A percentile compares a stretch with the other conserved stretches of the same genome.
Evolutionary conservation across 768 basidiomycete genomes (phyloP).

Genomic region (Auricularia heimuer): DNA sequence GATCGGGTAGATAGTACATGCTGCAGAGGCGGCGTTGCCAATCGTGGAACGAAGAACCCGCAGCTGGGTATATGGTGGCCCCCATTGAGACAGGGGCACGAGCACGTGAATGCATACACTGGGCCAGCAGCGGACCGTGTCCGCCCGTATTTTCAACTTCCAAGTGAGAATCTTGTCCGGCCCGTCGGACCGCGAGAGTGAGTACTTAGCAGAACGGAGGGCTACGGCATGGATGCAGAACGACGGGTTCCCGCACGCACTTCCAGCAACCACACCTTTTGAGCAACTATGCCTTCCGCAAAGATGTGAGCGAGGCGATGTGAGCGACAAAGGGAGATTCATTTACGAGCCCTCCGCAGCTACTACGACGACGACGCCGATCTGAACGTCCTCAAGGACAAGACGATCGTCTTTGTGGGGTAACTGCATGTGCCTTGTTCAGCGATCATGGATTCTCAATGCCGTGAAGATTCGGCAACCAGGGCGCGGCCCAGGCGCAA

Average conservation of each 20-base stretch:
- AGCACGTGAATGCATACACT: no score
- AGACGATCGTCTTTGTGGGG: constrained; percentile 54
- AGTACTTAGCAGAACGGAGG: no score
- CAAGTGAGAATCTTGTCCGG: neutral
- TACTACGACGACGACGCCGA: constrained; percentile 59
- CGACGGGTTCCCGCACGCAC: neutral
- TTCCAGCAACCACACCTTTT: constrained; percentile 26
- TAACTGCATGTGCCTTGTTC: constrained; percentile 15
- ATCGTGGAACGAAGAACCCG: no score
- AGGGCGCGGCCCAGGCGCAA: constrained; percentile 58
- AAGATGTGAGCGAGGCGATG: constrained; percentile 38
- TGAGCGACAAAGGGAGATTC: neutral
- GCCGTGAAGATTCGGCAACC: constrained; percentile 45
- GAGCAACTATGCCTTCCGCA: constrained; percentile 28
- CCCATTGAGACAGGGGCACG: no score
- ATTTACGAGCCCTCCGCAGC: constrained; percentile 17
- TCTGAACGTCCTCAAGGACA: constrained; percentile 34
- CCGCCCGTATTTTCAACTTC: neutral
- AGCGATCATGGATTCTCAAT: neutral
- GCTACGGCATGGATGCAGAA: neutral
- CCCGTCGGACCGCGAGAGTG: neutral
- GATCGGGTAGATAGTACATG: no score
- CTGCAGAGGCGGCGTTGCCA: no score
- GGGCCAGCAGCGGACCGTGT: no score
- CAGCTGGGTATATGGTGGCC: no score